Percentiles rank a stretch among this genome's conserved stretches.
These are phyloP conservation scores for Zanthoxylum bungeanum DNA, from an alignment of 345 rosid genomes.

Conservation along the genomic window DNA sequence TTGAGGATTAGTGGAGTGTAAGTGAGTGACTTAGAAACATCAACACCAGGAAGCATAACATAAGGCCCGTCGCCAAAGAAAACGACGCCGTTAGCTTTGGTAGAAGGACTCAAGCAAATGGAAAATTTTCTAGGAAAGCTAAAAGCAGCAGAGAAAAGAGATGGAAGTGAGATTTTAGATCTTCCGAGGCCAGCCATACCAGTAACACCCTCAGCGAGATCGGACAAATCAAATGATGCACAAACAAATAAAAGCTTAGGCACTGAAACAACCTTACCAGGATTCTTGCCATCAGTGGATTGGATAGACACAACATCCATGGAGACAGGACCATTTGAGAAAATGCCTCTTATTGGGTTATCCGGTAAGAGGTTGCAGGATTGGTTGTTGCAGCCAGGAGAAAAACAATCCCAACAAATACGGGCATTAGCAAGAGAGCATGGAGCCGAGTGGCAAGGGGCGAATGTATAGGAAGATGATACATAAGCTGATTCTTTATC, in stretches of 20 bases:
- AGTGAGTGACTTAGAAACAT: neutral
- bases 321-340: neutral
- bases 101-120: neutral
- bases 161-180: neutral
- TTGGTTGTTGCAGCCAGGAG: neutral
- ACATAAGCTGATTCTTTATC: neutral
- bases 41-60: neutral
- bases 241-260: neutral
- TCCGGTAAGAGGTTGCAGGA: neutral
- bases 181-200: neutral
- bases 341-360: neutral
- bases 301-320: neutral
- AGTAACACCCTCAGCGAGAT: neutral
- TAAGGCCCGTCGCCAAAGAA: conserved; percentile 8
- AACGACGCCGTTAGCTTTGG: neutral
- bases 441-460: neutral
- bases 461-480: neutral
- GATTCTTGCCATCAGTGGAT: neutral
- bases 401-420: neutral
- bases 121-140: neutral
- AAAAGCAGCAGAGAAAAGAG: neutral
- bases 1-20: neutral
- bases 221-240: neutral
- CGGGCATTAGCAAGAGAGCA: neutral
- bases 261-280: neutral